A percentile compares a stretch with the other conserved stretches of the same genome.
phyloP scores from a whole-genome alignment of 2,329 filamentous ascomycete species.

The Pyrenochaeta sp. region DNA sequence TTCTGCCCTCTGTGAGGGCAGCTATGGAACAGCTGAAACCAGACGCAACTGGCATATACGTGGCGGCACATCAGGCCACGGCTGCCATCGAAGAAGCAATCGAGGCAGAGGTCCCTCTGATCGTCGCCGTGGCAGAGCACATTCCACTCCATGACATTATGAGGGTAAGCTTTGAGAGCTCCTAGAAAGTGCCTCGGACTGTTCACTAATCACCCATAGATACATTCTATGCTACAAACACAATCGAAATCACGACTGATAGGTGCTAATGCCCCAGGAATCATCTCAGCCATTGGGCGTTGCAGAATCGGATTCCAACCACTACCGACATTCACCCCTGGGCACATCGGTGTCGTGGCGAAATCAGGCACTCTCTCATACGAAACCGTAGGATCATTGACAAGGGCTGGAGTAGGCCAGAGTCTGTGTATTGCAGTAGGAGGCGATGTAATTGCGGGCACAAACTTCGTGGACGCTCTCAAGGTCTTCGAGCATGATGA shows the following conservation, averaged over 20 bases:
- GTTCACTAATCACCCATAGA: constrained; percentile 57
- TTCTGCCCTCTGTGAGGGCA: constrained; percentile 72
- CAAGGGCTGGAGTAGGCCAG: constrained; percentile 76
- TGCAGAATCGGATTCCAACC: constrained; percentile 81
- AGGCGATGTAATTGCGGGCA: constrained; percentile 77
- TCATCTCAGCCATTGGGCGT: constrained; percentile 74
- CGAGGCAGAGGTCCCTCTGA: constrained; percentile 77
- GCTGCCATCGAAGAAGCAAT: constrained; percentile 81
- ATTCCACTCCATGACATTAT: constrained; percentile 81
- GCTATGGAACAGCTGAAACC: constrained; percentile 75
- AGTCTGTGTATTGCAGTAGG: constrained; percentile 80
- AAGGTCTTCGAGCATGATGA: constrained; percentile 70
- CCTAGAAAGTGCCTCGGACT: not conserved
- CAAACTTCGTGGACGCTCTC: constrained; percentile 75
- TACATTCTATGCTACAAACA: constrained; percentile 73
- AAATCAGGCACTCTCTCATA: constrained; percentile 84
- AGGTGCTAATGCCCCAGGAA: constrained; percentile 82
- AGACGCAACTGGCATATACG: constrained; percentile 80
- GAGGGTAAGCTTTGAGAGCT: constrained; percentile 57
- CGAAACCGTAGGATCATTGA: constrained; percentile 78
- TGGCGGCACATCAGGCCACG: constrained; percentile 76
- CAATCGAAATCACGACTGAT: constrained; percentile 77
- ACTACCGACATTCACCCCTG: constrained; percentile 72
- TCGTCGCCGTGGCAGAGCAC: constrained; percentile 82
- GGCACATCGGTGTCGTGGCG: constrained; percentile 76